phyloP scores from a whole-genome alignment of 148 eudicot genomes.

The Linanthus parryae region DNA sequence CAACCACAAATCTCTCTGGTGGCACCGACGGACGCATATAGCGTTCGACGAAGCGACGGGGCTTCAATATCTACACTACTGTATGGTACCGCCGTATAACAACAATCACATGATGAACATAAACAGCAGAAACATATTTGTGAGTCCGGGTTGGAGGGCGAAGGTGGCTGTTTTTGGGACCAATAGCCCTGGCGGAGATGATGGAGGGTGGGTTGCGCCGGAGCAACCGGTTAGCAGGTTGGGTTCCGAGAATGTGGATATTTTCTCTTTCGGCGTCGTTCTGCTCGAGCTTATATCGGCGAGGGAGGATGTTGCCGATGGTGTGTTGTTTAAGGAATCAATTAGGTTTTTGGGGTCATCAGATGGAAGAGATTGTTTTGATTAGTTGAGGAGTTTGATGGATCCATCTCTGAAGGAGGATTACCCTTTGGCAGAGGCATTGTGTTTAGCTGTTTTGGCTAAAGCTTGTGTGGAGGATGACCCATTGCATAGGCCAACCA shows the following conservation, averaged over 20 bases:
- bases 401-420: constrained; percentile 36
- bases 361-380: constrained; percentile 47
- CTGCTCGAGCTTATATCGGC: constrained; percentile 41
- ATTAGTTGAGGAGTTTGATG: constrained; percentile 36
- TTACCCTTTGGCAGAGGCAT: constrained; percentile 46
- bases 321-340: constrained; percentile 19
- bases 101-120: constrained; percentile 21
- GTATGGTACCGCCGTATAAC: constrained; percentile 26
- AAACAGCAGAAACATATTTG: constrained; percentile 25
- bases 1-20: constrained; percentile 15
- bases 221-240: too few species aligned
- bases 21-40: constrained; percentile 38
- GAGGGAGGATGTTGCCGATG: constrained; percentile 22
- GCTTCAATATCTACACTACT: constrained; percentile 38
- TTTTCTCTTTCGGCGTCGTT: constrained; percentile 39
- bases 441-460: constrained; percentile 42
- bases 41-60: constrained; percentile 41
- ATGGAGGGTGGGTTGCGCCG: too few species aligned
- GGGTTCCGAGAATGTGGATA: constrained; percentile 28
- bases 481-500: constrained; percentile 34
- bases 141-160: constrained; percentile 36
- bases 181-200: too few species aligned
- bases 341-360: constrained; percentile 33
- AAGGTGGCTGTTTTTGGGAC: constrained; percentile 31
- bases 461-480: constrained; percentile 42